Percentiles rank a stretch among this genome's conserved stretches.
phyloP scores from a whole-genome alignment of 345 rosid species.

The Eutrema japonicum region DNA sequence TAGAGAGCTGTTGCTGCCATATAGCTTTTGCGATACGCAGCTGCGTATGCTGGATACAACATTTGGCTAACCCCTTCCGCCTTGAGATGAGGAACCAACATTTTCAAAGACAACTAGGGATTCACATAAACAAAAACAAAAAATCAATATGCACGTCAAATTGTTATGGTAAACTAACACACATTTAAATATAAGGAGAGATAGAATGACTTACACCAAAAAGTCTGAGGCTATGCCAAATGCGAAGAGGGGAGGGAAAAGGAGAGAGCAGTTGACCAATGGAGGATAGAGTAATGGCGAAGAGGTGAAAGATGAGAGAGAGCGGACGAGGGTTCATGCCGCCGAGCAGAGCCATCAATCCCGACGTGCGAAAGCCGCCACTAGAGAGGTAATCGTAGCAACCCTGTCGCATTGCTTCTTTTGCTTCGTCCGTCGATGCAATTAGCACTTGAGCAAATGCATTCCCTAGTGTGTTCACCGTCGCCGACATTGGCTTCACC shows the following conservation, averaged over 20 bases:
- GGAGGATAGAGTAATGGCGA: constrained; percentile 32
- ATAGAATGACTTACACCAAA: constrained; percentile 35
- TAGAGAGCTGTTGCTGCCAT: constrained; percentile 35
- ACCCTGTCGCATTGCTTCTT: constrained; percentile 46
- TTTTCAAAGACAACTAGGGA: constrained; percentile 46
- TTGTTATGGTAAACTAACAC: not conserved
- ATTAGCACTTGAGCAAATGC: constrained; percentile 44
- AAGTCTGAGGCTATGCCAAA: constrained; percentile 44
- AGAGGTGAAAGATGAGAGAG: constrained; percentile 44
- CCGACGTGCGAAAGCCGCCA: constrained; percentile 38
- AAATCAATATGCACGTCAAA: not conserved
- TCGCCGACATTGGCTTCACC: constrained; percentile 47
- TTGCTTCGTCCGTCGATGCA: constrained; percentile 44
- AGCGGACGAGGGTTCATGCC: constrained; percentile 48
- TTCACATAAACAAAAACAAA: not conserved
- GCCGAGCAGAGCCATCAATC: constrained; percentile 42
- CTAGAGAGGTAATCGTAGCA: constrained; percentile 43
- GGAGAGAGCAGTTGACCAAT: constrained; percentile 42
- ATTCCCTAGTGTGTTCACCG: constrained; percentile 47
- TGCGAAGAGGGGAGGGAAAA: constrained; percentile 44
- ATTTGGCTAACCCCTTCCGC: constrained; percentile 55
- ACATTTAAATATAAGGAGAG: not conserved
- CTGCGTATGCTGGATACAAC: constrained; percentile 49
- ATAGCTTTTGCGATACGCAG: constrained; percentile 36
- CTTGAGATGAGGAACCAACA: constrained; percentile 50